Conservation (phyloP, 768 basidiomycete genomes). For the Boletus patriciae region DNA sequence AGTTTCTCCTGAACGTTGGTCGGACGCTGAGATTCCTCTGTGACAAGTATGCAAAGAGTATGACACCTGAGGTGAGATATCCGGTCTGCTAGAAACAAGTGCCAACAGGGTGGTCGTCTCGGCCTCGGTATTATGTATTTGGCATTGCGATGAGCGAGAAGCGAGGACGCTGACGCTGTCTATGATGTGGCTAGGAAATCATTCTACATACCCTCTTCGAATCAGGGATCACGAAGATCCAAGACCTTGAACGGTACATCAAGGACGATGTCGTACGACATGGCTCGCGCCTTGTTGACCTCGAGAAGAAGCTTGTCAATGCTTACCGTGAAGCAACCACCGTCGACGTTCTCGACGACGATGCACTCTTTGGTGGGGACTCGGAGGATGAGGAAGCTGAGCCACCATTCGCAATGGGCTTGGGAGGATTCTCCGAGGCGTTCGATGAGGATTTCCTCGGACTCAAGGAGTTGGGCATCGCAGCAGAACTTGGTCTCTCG, state of each 20-base stretch:
- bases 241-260: constrained; percentile 84
- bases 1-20: constrained; percentile 85
- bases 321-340: constrained; percentile 74
- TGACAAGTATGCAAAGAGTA: constrained; percentile 76
- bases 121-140: not conserved
- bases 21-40: constrained; percentile 77
- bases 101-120: not conserved
- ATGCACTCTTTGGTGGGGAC: constrained; percentile 45
- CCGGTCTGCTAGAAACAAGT: not conserved
- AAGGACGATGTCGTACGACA: constrained; percentile 86
- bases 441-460: constrained; percentile 95
- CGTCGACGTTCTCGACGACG: constrained; percentile 49
- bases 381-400: constrained; percentile 66
- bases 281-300: constrained; percentile 68
- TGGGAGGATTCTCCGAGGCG: constrained; percentile 75
- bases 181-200: constrained; percentile 67
- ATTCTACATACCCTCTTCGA: constrained; percentile 89
- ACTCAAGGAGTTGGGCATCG: constrained; percentile 83
- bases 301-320: constrained; percentile 83
- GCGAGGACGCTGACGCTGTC: constrained; percentile 6
- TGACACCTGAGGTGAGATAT: constrained; percentile 78
- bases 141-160: not conserved
- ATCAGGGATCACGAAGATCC: constrained; percentile 74
- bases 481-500: constrained; percentile 77
- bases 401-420: constrained; percentile 68